phyloP scores from a whole-genome alignment of 2,329 filamentous ascomycete genomes.

The Microcyclosporella mali region DNA sequence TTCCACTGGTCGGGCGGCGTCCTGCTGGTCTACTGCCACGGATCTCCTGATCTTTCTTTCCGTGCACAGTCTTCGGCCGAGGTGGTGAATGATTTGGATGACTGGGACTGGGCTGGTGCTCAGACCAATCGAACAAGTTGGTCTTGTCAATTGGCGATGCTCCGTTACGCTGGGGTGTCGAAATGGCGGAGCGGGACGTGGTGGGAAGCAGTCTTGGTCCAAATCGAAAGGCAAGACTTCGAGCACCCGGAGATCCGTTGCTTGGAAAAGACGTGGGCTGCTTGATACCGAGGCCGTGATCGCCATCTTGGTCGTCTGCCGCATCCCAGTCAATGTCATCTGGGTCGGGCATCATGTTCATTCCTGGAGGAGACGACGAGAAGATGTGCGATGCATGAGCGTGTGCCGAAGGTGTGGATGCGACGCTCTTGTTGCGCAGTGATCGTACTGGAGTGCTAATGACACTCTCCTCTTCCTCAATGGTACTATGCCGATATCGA shows the following conservation, averaged over 20 bases:
- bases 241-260: constrained; percentile 2
- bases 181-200: constrained; percentile 28
- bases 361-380: constrained; percentile 41
- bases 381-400: constrained; percentile 31
- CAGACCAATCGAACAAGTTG: constrained; percentile 64
- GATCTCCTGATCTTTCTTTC: constrained; percentile 65
- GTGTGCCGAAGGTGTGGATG: constrained; percentile 33
- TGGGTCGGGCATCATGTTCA: constrained; percentile 34
- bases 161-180: constrained; percentile 35
- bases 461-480: constrained; percentile 46
- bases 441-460: constrained; percentile 43
- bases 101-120: constrained; percentile 58
- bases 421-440: constrained; percentile 31
- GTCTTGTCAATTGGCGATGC: constrained; percentile 39
- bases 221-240: constrained; percentile 21
- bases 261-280: constrained; percentile 25
- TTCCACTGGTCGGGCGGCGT: constrained; percentile 61
- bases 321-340: constrained; percentile 34
- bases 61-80: constrained; percentile 68
- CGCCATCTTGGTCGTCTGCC: constrained; percentile 22
- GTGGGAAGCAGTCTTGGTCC: constrained; percentile 17
- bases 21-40: constrained; percentile 63
- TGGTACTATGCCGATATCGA: constrained; percentile 39
- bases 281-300: constrained; percentile 30
- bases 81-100: constrained; percentile 54